These are phyloP conservation scores for Eurotiales sp. DNA, from an alignment of 2,329 filamentous ascomycete genomes.

Conservation along the genomic window DNA sequence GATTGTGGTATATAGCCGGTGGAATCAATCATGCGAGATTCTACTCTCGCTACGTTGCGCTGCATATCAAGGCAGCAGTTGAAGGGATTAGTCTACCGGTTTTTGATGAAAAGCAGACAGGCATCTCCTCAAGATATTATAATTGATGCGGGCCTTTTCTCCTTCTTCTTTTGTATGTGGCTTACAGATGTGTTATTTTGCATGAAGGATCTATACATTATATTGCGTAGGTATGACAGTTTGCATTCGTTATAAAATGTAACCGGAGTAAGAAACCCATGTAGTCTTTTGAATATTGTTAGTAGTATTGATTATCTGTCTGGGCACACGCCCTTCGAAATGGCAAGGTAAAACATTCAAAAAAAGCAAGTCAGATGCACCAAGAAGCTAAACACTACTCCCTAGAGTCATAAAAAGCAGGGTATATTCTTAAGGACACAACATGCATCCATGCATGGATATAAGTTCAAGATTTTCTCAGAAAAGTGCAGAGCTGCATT, in stretches of 20 bases:
- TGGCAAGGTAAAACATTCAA: background rate
- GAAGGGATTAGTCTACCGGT: slow-evolving; percentile 19
- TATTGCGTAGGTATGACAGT: too few species aligned
- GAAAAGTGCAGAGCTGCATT: too few species aligned
- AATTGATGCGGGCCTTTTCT: too few species aligned
- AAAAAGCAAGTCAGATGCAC: background rate
- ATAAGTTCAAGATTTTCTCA: background rate
- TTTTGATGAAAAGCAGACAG: background rate
- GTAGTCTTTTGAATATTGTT: too few species aligned
- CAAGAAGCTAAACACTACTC: background rate
- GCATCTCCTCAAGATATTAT: background rate
- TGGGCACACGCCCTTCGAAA: too few species aligned
- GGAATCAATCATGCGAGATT: slow-evolving; percentile 39
- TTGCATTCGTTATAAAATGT: too few species aligned
- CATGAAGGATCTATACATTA: too few species aligned
- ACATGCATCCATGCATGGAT: background rate
- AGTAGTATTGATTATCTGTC: too few species aligned
- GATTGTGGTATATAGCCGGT: slow-evolving; percentile 45
- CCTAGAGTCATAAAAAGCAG: slow-evolving; percentile 1
- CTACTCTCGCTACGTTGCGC: slow-evolving; percentile 42
- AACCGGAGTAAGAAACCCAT: too few species aligned
- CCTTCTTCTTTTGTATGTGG: too few species aligned
- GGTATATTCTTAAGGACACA: background rate
- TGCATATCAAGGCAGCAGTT: slow-evolving; percentile 42
- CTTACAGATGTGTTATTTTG: too few species aligned